Evolutionary conservation across 352 stramenopile genomes (phyloP).

Genomic region (Globisporangium polare): DNA sequence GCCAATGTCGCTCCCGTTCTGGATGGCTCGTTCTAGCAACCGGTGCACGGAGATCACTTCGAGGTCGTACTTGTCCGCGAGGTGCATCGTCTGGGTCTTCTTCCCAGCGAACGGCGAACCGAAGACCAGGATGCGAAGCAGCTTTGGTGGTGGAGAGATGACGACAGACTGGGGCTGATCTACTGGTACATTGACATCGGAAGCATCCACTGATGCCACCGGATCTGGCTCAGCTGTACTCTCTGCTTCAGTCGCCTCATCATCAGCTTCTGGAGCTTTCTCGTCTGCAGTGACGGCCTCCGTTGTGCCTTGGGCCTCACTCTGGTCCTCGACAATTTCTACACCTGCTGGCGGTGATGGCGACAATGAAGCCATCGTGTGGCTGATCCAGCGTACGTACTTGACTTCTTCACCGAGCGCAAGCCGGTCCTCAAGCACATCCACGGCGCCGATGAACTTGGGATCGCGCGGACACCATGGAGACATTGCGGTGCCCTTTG

Average conservation of each 20-base stretch:
- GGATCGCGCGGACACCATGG: slow-evolving; percentile 29
- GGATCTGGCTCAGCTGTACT: neutral
- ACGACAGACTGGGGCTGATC: neutral
- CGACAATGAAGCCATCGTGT: slow-evolving; percentile 3
- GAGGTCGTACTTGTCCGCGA: slow-evolving; percentile 52
- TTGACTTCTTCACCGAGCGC: slow-evolving; percentile 61
- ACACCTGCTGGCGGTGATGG: neutral
- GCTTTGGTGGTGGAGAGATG: neutral
- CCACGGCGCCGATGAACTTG: slow-evolving; percentile 42
- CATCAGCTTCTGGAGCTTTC: too few species aligned
- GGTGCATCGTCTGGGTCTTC: slow-evolving; percentile 38
- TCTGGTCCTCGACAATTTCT: neutral
- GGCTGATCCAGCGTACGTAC: slow-evolving; percentile 54
- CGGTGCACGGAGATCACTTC: slow-evolving; percentile 47
- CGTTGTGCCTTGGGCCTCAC: neutral
- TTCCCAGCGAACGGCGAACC: slow-evolving; percentile 64
- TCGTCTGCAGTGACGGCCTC: neutral
- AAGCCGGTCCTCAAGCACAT: slow-evolving; percentile 42
- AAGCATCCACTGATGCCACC: neutral
- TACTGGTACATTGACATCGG: neutral
- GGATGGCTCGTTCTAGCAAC: slow-evolving; percentile 29
- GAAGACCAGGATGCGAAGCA: slow-evolving; percentile 54
- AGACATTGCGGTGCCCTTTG: slow-evolving; percentile 17
- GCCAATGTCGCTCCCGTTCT: slow-evolving; percentile 28
- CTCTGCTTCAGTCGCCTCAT: too few species aligned